These are phyloP conservation scores for Cyberlindnera subsufficiens DNA, from an alignment of 805 yeast genomes.

Conservation along the genomic window DNA sequence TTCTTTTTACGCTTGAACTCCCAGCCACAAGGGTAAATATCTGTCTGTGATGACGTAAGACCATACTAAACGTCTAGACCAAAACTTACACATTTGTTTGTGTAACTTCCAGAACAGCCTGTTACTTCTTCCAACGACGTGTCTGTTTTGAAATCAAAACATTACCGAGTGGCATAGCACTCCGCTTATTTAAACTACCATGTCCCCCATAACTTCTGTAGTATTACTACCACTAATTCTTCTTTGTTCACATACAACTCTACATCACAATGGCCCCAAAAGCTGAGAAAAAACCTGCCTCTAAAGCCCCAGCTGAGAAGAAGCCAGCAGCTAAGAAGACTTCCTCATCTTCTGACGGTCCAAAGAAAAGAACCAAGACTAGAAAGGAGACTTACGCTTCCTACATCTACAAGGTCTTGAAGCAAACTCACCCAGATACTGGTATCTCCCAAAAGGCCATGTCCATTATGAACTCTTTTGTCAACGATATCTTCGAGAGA, in stretches of 20 bases:
- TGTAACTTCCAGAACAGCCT: no score
- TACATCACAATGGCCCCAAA: constrained; percentile 56
- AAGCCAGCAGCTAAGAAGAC: constrained; percentile 86
- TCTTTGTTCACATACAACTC: constrained; percentile 6
- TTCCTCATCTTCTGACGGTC: constrained; percentile 69
- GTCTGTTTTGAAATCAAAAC: no score
- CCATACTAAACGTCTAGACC: no score
- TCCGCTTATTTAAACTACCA: neutral
- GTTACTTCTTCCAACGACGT: no score
- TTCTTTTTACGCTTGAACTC: no score
- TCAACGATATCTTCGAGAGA: constrained; percentile 97
- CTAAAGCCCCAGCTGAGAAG: constrained; percentile 95
- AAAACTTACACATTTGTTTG: no score
- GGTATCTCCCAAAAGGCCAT: constrained; percentile 99
- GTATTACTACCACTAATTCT: neutral
- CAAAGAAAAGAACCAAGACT: constrained; percentile 91
- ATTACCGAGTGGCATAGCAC: neutral
- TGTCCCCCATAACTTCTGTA: no score
- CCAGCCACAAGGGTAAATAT: no score
- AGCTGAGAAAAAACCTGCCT: constrained; percentile 62
- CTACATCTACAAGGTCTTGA: constrained; percentile 95
- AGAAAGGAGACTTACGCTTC: constrained; percentile 99
- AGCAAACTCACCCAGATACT: constrained; percentile 99
- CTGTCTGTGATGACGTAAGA: no score
- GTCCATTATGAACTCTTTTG: constrained; percentile 98